phyloP scores from a whole-genome alignment of 352 stramenopile species.

The Pythium folliculosum region DNA sequence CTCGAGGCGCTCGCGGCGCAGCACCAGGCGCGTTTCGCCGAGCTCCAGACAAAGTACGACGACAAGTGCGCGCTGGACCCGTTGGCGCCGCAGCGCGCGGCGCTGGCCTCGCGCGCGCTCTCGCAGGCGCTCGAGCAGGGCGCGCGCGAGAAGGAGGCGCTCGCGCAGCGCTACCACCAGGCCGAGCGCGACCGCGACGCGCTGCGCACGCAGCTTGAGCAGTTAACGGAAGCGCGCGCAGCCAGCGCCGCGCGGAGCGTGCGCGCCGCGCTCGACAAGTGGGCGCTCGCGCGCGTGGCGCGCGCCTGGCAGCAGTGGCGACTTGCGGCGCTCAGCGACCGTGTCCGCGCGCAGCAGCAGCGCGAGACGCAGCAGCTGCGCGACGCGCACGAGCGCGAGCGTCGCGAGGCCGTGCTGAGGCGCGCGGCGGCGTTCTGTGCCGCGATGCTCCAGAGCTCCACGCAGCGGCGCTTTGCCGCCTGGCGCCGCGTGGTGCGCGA shows the following conservation, averaged over 20 bases:
- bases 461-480: slow-evolving; percentile 16
- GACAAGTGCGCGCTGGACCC: slow-evolving; percentile 56
- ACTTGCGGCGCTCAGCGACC: slow-evolving; percentile 4
- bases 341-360: slow-evolving; percentile 12
- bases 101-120: slow-evolving; percentile 49
- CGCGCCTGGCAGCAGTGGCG: slow-evolving; percentile 49
- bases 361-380: slow-evolving; percentile 1
- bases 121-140: slow-evolving; percentile 61
- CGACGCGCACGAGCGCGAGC: neutral
- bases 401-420: neutral
- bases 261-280: slow-evolving; percentile 30
- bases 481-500: neutral
- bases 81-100: slow-evolving; percentile 48
- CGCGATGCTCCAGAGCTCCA: slow-evolving; percentile 6
- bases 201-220: slow-evolving; percentile 28
- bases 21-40: slow-evolving; percentile 37
- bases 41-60: slow-evolving; percentile 57
- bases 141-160: slow-evolving; percentile 68
- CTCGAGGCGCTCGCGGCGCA: slow-evolving; percentile 32
- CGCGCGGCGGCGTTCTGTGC: slow-evolving; percentile 16
- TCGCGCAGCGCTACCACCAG: slow-evolving; percentile 38
- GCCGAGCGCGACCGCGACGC: slow-evolving; percentile 35
- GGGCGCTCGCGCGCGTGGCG: slow-evolving; percentile 36
- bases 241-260: slow-evolving; percentile 34
- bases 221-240: slow-evolving; percentile 22